phyloP scores from a whole-genome alignment of 2,329 filamentous ascomycete genomes.

The Plectosphaerella plurivora region DNA sequence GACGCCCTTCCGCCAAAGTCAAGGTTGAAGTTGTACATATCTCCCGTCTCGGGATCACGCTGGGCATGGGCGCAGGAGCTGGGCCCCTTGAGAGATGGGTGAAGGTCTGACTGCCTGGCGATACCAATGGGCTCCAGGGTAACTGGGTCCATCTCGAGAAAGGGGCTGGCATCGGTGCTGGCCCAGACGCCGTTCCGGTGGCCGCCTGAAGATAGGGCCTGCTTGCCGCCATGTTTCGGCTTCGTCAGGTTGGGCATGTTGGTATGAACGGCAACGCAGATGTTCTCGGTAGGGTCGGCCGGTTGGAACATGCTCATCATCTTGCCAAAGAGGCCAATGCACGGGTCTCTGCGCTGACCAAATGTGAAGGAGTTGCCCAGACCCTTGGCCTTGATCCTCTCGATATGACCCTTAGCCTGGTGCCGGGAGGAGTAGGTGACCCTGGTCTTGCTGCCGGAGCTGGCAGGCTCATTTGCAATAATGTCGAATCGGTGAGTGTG shows the following conservation, averaged over 20 bases:
- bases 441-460: constrained; percentile 20
- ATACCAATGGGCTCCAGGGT: constrained; percentile 69
- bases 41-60: constrained; percentile 66
- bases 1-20: constrained; percentile 45
- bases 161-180: constrained; percentile 48
- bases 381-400: constrained; percentile 22
- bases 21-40: constrained; percentile 81
- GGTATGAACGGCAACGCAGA: constrained; percentile 61
- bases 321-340: constrained; percentile 68
- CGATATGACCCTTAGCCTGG: constrained; percentile 60
- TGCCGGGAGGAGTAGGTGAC: constrained; percentile 70
- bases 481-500: constrained; percentile 72
- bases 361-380: constrained; percentile 50
- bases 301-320: constrained; percentile 55
- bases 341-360: constrained; percentile 69
- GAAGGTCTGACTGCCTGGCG: constrained; percentile 55
- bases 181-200: constrained; percentile 44
- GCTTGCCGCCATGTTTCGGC: constrained; percentile 7
- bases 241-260: constrained; percentile 53
- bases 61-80: constrained; percentile 69
- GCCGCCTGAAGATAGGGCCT: neutral
- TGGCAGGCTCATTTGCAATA: constrained; percentile 25
- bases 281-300: constrained; percentile 42
- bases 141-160: constrained; percentile 62
- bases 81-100: constrained; percentile 64